phyloP scores from a whole-genome alignment of 164 flowering plant genomes.

The Pachysandra terminalis region DNA sequence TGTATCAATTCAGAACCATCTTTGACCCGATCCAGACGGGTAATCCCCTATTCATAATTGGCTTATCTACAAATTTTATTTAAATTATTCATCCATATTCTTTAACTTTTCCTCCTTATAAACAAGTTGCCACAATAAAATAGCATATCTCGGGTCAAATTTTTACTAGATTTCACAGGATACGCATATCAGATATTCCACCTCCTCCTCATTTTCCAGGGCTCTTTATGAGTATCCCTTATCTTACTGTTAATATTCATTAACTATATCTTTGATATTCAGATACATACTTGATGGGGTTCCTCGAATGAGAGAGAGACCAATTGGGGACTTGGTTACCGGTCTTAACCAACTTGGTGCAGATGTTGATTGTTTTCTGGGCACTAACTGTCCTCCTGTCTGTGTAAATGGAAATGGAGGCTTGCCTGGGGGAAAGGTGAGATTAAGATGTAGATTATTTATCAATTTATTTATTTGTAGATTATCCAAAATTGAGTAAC shows the following conservation, averaged over 20 bases:
- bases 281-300: conserved; percentile 98
- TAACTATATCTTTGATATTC: conserved; percentile 14
- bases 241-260: not conserved
- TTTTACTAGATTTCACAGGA: too few relatives aligned
- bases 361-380: conserved; percentile 79
- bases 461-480: not conserved
- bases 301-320: conserved; percentile 99
- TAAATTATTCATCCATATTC: too few relatives aligned
- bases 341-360: conserved; percentile 99
- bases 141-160: too few relatives aligned
- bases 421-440: conserved; percentile 97
- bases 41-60: too few relatives aligned
- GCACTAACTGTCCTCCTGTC: conserved; percentile 96
- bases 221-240: too few relatives aligned
- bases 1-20: too few relatives aligned
- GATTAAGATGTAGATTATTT: conserved; percentile 11
- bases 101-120: too few relatives aligned
- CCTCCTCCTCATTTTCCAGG: too few relatives aligned
- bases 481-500: not conserved
- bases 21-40: too few relatives aligned
- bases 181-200: too few relatives aligned
- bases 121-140: too few relatives aligned
- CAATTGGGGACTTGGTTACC: conserved; percentile 84
- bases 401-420: conserved; percentile 83
- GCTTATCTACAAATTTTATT: too few relatives aligned